These are phyloP conservation scores for Diversispora epigaea DNA, from an alignment of 192 early-diverging fungal genomes.

Conservation along the genomic window DNA sequence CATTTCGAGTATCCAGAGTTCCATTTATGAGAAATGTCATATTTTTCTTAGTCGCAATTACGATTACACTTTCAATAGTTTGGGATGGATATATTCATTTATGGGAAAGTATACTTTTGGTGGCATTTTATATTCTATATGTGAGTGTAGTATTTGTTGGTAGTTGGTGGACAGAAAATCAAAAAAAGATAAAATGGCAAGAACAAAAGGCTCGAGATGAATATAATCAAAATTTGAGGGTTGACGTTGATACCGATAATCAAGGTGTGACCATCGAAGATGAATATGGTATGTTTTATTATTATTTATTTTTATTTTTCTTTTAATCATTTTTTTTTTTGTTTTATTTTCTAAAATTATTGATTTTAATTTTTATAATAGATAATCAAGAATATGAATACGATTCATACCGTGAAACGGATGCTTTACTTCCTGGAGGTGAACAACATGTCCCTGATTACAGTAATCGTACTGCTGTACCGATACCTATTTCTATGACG, in stretches of 20 bases:
- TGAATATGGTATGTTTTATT: constrained; percentile 30
- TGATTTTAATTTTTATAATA: neutral
- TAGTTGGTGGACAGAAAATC: constrained; percentile 47
- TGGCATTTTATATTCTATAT: constrained; percentile 62
- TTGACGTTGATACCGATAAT: neutral
- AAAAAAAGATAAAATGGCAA: constrained; percentile 41
- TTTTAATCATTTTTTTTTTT: neutral
- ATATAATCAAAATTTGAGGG: constrained; percentile 36
- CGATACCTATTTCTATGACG: constrained; percentile 6
- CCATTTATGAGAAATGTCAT: constrained; percentile 80
- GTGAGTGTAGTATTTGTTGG: constrained; percentile 61
- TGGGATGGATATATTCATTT: constrained; percentile 57
- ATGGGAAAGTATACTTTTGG: constrained; percentile 53
- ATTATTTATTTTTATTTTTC: neutral
- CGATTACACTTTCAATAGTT: constrained; percentile 53
- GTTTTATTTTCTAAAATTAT: no score
- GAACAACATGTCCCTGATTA: neutral
- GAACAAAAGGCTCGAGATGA: constrained; percentile 48
- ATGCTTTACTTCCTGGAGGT: constrained; percentile 37
- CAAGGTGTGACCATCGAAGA: neutral
- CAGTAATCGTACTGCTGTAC: neutral
- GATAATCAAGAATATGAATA: constrained; percentile 30
- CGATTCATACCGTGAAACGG: constrained; percentile 38
- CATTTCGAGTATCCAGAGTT: constrained; percentile 66
- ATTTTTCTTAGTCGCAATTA: constrained; percentile 69